Evolutionary conservation across 768 basidiomycete species (phyloP).

Genomic region (Rhizopogon salebrosus): DNA sequence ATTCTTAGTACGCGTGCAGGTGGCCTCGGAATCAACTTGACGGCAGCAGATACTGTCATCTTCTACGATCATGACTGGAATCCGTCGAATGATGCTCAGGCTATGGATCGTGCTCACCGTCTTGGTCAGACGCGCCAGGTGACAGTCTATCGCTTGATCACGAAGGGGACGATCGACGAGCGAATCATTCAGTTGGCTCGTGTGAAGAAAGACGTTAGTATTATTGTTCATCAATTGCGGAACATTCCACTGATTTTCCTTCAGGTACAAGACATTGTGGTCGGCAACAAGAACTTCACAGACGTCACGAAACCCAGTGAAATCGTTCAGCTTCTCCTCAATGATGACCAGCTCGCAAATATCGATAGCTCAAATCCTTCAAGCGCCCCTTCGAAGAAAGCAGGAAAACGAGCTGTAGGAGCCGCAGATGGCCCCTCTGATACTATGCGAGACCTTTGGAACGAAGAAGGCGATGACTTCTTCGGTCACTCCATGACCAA

Average conservation of each 20-base stretch:
- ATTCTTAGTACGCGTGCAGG: conserved; percentile 93
- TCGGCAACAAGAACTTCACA: conserved; percentile 92
- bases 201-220: conserved; percentile 89
- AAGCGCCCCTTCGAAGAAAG: conserved; percentile 30
- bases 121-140: conserved; percentile 96
- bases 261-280: conserved; percentile 98
- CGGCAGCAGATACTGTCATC: conserved; percentile 46
- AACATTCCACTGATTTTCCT: conserved; percentile 1
- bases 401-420: conserved; percentile 30
- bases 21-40: conserved; percentile 95
- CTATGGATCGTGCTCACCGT: conserved; percentile 97
- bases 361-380: conserved; percentile 45
- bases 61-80: conserved; percentile 40
- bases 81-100: conserved; percentile 95
- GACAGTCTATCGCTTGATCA: conserved; percentile 92
- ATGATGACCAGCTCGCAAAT: conserved; percentile 87
- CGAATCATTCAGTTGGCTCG: conserved; percentile 94
- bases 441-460: conserved; percentile 65
- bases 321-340: conserved; percentile 90
- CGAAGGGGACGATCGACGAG: conserved; percentile 92
- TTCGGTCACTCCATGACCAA: conserved; percentile 54
- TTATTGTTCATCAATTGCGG: not conserved
- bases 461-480: conserved; percentile 84
- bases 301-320: conserved; percentile 94
- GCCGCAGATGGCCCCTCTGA: conserved; percentile 27